Percentiles rank a stretch among this genome's conserved stretches.
phyloP scores from a whole-genome alignment of 2,329 filamentous ascomycete genomes.

The Claviceps maximensis region DNA sequence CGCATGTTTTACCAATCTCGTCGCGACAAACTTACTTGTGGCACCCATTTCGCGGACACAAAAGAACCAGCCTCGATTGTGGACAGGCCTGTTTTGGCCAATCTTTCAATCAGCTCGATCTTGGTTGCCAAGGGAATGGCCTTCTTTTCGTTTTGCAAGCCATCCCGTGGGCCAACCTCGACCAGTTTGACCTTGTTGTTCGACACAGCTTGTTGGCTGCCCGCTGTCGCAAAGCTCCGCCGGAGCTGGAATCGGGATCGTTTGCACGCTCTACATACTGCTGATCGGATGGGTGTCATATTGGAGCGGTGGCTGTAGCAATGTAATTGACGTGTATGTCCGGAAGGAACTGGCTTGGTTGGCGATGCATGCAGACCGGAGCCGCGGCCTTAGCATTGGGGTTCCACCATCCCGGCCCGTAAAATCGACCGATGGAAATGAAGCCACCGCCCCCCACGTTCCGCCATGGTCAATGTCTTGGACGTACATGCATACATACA shows the following conservation, averaged over 20 bases:
- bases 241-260: constrained; percentile 18
- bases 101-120: constrained; percentile 57
- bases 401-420: constrained; percentile 7
- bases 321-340: not conserved
- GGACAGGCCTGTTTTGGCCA: constrained; percentile 54
- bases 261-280: constrained; percentile 26
- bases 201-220: constrained; percentile 13
- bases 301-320: not conserved
- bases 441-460: not conserved
- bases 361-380: not conserved
- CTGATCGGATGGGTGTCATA: constrained; percentile 25
- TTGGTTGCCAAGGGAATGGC: constrained; percentile 60
- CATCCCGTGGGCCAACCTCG: constrained; percentile 75
- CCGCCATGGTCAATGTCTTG: not conserved
- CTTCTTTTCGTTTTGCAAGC: constrained; percentile 73
- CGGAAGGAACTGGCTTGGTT: not conserved
- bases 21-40: constrained; percentile 43
- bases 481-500: no score
- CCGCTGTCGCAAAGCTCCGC: constrained; percentile 29
- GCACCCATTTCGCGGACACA: constrained; percentile 73
- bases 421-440: constrained; percentile 6
- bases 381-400: constrained; percentile 20
- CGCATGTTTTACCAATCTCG: not conserved
- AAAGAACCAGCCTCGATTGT: constrained; percentile 75
- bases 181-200: constrained; percentile 50